A percentile compares a stretch with the other conserved stretches of the same genome.
phyloP scores from a whole-genome alignment of 2,329 filamentous ascomycete species.

The Herpotrichia juniperi region DNA sequence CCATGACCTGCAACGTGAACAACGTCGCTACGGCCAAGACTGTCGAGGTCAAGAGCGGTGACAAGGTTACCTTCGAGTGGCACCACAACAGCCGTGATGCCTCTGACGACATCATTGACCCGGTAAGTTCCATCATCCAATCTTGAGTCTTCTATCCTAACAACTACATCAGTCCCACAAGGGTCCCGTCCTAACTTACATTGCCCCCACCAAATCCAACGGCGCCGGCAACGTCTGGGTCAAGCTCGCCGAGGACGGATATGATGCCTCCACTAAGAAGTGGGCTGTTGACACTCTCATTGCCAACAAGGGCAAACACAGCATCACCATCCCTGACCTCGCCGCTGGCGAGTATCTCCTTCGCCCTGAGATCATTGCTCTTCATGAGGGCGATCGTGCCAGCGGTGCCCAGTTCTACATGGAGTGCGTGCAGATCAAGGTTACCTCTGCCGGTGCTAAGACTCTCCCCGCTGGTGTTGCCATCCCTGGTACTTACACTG shows the following conservation, averaged over 20 bases:
- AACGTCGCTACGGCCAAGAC: constrained; percentile 45
- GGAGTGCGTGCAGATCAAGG: constrained; percentile 51
- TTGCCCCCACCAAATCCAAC: constrained; percentile 52
- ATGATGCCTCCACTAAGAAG: constrained; percentile 26
- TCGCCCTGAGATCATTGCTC: constrained; percentile 53
- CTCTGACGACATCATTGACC: constrained; percentile 59
- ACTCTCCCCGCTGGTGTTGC: constrained; percentile 50
- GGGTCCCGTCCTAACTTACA: constrained; percentile 61
- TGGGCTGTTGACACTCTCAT: constrained; percentile 52
- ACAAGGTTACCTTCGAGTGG: constrained; percentile 56
- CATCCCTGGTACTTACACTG: constrained; percentile 52
- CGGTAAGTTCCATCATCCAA: constrained; percentile 2
- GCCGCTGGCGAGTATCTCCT: constrained; percentile 51
- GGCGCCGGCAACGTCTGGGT: constrained; percentile 60
- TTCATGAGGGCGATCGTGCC: constrained; percentile 46
- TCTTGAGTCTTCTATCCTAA: neutral
- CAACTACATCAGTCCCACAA: constrained; percentile 49
- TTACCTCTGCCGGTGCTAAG: constrained; percentile 39
- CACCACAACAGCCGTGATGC: constrained; percentile 54
- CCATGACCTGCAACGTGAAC: constrained; percentile 45
- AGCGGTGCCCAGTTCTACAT: constrained; percentile 53
- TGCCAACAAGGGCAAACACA: constrained; percentile 50
- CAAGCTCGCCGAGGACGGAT: constrained; percentile 52
- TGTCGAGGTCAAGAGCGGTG: constrained; percentile 55
- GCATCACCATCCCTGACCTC: constrained; percentile 49